Base-by-base conservation (phyloP, 2,329 filamentous ascomycete species). In the Pseudogymnoascus sp. region DNA sequence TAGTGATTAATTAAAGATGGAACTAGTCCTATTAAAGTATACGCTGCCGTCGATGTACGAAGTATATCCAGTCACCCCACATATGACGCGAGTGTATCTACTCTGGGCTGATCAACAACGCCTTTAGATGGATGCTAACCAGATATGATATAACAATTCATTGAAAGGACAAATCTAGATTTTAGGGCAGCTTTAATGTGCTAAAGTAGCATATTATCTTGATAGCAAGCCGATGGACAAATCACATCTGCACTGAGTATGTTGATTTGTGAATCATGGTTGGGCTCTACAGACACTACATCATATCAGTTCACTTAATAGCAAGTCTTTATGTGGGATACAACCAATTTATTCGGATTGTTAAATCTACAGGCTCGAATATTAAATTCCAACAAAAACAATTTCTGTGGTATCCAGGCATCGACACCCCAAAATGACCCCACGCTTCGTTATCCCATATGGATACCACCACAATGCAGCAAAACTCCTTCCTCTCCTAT, bases 291-390 rank as follows among this genome's bases (percentile, higher is more conserved):
- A 26, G 16, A n/a, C 31, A 31, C 14, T 16, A 2, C 31, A 31
- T 8, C 1, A 2, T 53, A 31, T 8, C 1, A 56, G n/a, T 22
- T 56, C 50, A 56, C n/a, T 19, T n/a, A 22, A 22, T 6, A 53
- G 46, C 24, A 16, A 16, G 26, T 33, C 28, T 12, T 33, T 7
- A 33, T 33, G 28, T 35, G n/a, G 16, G 1, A 19, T 56, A 22
- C 11, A 31, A 56, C 28, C 28, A 33, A 56, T 35, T 33, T 56
- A 56, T 33, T 56, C 16, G 50, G 35, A 56, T 53, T 53, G 28
- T 56, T 56, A 56, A 33, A 56, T 56, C 50, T 56, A 56, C 50
- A 56, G 50, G 2, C 50, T 56, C 50, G 50, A 56, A 35, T 56
- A 56, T 19, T 56, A 33, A 56, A 56, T 56, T 12, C 50, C 28